phyloP scores from a whole-genome alignment of 345 rosid genomes.

The Gossypium raimondii region DNA sequence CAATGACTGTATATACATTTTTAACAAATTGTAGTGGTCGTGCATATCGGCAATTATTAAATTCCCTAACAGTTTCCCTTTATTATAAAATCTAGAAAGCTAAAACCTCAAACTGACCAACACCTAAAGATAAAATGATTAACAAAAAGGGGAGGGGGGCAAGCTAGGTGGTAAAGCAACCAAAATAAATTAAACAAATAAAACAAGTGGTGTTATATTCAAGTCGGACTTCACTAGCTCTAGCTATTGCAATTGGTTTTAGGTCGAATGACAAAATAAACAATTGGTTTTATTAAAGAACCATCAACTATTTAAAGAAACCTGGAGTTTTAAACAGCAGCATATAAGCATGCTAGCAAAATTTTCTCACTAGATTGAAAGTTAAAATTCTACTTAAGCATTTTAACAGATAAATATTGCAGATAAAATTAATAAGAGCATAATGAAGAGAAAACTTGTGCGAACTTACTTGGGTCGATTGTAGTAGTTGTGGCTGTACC shows the following conservation, averaged over 20 bases:
- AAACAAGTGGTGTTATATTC: background rate
- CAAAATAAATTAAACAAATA: background rate
- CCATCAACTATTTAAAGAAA: background rate
- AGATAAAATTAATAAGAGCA: slow-evolving; percentile 14
- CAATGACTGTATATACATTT: background rate
- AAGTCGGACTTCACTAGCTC: background rate
- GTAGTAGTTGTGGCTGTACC: slow-evolving; percentile 66
- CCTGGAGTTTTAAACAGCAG: background rate
- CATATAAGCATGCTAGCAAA: background rate
- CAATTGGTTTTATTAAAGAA: background rate
- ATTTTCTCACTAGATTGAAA: background rate
- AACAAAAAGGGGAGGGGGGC: too few relatives aligned
- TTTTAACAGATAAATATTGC: background rate
- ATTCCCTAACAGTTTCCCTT: background rate
- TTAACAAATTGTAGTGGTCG: background rate
- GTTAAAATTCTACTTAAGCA: background rate
- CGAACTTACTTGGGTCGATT: slow-evolving; percentile 73
- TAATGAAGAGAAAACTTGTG: slow-evolving; percentile 4
- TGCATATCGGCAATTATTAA: background rate
- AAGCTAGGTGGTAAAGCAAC: too few relatives aligned
- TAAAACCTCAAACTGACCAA: background rate
- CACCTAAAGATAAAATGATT: background rate
- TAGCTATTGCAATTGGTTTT: background rate
- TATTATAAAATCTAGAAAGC: background rate
- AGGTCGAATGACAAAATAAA: background rate